Base-by-base conservation (phyloP, 805 yeast genomes). In the Metschnikowia chrysomelidarum region DNA sequence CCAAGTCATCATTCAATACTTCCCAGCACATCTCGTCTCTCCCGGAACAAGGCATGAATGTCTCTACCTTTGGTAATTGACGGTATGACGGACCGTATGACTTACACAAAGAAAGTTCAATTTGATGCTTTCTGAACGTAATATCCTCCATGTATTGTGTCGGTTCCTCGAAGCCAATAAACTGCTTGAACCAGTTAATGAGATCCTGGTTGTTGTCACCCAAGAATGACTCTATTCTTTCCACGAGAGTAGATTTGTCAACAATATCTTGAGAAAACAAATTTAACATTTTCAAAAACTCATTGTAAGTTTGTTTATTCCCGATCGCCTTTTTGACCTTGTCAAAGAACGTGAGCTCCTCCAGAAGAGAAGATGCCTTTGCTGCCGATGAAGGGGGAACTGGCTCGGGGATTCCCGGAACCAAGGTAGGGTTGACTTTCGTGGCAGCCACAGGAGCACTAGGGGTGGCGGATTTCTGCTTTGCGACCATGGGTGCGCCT, bases 1-100 rank as follows among this genome's bases (percentile, higher is more conserved):
- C 98, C 97, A 98, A 93, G 62, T 91, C 98, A 59, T 93, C 98
- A 60, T 93, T 93, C 50, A 93, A 73, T 11, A 93, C 96, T 55
- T 91, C 97, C 97, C 97, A 91, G 59, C 98, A 93, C 89, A 93
- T 85, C 51, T 91, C 98, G 62, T 93, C 99, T 52, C 99, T 79
- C 12, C 98, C 98, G 7, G 95, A 85, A 52, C 98, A 91, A 15
- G 98, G 97, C 95, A 88, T 88, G 54, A 78, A 85, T 0, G 96
- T 87, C 58, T 91, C 98, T 1, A 93, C 78, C 52, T 89, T 89
- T 18, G 98, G 98, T 36, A 91, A 71, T 52, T 85, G 78, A 54
- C 97, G 78, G 60, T 93, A 93, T 27, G 96, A 85, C 13, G 98
- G 97, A 8, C 98, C 98, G 54, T 86, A 87, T 4, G 96, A 85